Evolutionary conservation across 2,329 filamentous ascomycete genomes (phyloP).

Genomic region (Colletotrichum limetticola): DNA sequence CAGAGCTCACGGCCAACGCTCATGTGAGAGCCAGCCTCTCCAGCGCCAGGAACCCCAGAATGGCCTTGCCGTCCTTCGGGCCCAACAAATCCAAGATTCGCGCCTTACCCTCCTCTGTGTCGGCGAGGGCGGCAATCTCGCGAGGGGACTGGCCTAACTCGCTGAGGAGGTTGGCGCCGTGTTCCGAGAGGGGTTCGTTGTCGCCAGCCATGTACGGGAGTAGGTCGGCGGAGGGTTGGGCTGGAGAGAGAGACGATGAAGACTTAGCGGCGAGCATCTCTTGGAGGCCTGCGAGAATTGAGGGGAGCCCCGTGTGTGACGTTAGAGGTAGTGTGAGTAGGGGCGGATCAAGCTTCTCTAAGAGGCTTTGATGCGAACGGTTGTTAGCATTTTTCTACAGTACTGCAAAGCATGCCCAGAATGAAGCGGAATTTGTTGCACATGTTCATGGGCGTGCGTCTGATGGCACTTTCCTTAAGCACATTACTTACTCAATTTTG

Average conservation of each 20-base stretch:
- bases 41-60: slow-evolving; percentile 44
- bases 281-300: slow-evolving; percentile 51
- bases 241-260: background rate
- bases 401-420: too few relatives aligned
- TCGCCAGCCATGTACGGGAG: slow-evolving; percentile 37
- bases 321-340: slow-evolving; percentile 52
- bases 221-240: background rate
- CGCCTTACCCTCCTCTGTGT: slow-evolving; percentile 34
- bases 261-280: slow-evolving; percentile 38
- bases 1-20: background rate
- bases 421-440: background rate
- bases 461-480: background rate
- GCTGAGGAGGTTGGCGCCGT: slow-evolving; percentile 42
- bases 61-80: slow-evolving; percentile 40
- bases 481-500: slow-evolving; percentile 53
- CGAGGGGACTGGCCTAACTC: slow-evolving; percentile 41
- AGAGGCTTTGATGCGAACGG: slow-evolving; percentile 41
- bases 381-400: background rate
- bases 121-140: slow-evolving; percentile 40
- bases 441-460: background rate
- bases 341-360: slow-evolving; percentile 47
- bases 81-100: slow-evolving; percentile 44
- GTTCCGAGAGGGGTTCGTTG: slow-evolving; percentile 36
- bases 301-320: slow-evolving; percentile 46
- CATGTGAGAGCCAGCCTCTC: slow-evolving; percentile 25